Percentiles rank a stretch among this genome's conserved stretches.
Conservation (phyloP, 768 basidiomycete species). For the Dioszegia crocea region DNA sequence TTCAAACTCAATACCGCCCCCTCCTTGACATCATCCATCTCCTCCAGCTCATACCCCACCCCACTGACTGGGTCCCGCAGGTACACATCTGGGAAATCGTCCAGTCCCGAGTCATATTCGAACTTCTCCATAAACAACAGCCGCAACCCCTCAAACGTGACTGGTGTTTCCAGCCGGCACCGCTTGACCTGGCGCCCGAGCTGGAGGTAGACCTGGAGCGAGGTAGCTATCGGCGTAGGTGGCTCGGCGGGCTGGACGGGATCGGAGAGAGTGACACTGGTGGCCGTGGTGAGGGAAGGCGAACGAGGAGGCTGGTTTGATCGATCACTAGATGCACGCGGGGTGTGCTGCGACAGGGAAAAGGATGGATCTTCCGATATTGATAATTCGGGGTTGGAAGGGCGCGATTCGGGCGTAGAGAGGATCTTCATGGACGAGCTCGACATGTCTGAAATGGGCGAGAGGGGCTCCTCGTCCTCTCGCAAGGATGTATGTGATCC, state of each 20-base stretch:
- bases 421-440: slow-evolving; percentile 10
- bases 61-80: slow-evolving; percentile 87
- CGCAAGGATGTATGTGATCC: not conserved
- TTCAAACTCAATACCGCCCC: slow-evolving; percentile 85
- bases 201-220: slow-evolving; percentile 77
- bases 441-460: slow-evolving; percentile 1
- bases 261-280: too few species aligned
- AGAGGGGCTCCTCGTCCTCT: not conserved
- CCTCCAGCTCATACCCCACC: slow-evolving; percentile 92
- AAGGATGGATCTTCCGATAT: not conserved
- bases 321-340: not conserved
- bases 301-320: not conserved
- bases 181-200: slow-evolving; percentile 89
- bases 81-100: slow-evolving; percentile 93
- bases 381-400: not conserved
- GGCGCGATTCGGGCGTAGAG: slow-evolving; percentile 23
- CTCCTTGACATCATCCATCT: slow-evolving; percentile 84
- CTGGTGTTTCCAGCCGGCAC: slow-evolving; percentile 60
- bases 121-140: slow-evolving; percentile 93
- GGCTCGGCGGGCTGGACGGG: not conserved
- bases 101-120: slow-evolving; percentile 84
- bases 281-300: not conserved
- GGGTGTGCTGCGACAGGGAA: not conserved
- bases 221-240: slow-evolving; percentile 2
- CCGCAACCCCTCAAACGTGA: slow-evolving; percentile 70